Base-by-base conservation (phyloP, 2,329 filamentous ascomycete species). In the Sordariomycetes sp. region DNA sequence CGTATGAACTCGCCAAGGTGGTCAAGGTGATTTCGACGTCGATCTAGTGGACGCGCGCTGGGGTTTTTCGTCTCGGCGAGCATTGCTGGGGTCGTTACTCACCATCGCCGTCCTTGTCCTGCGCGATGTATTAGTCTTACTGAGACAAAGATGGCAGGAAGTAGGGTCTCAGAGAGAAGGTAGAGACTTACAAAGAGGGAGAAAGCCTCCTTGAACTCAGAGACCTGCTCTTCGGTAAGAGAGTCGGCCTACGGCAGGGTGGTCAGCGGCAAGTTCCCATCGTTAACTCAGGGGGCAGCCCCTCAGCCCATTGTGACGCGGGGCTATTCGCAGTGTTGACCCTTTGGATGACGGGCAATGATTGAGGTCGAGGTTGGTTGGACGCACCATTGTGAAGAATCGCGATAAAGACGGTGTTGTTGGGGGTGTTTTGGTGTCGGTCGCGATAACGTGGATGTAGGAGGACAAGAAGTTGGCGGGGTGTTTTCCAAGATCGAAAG, bases 181-280 rank as follows among this genome's bases (percentile, higher is more conserved):
- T n/a, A n/a, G n/a, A n/a, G 17, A 66, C 92, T 82, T 82, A 98
- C 92, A 68, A 98, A 98, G 48, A 98, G 86, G 63, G 92, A 98
- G 72, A 98, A 98, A 36, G 92, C 92, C 73, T 98, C 92, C 84
- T 96, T 98, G 76, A 96, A 98, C 73, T 98, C 92, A 61, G 92
- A 96, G 63, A 98, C 92, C 78, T 98, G 92, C 72, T 98, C 92
- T 76, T 98, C 92, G 53, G 92, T 96, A 58, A 98, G 82, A 64
- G 90, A 90, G 64, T 98, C 92, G 63, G 90, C 90, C 90, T 96
- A 42, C 33, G 38, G 36, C 33, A 38, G 26, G 34, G 48, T 54
- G 39, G 49, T 57, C 40, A 50, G 51, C 42, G 29, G 21, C 33
- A 21, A 33, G 29, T 34, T n/a, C n/a, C n/a, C n/a, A 28, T 28